Conservation (phyloP, 2,329 filamentous ascomycete genomes). For the Trichoderma harzianum region DNA sequence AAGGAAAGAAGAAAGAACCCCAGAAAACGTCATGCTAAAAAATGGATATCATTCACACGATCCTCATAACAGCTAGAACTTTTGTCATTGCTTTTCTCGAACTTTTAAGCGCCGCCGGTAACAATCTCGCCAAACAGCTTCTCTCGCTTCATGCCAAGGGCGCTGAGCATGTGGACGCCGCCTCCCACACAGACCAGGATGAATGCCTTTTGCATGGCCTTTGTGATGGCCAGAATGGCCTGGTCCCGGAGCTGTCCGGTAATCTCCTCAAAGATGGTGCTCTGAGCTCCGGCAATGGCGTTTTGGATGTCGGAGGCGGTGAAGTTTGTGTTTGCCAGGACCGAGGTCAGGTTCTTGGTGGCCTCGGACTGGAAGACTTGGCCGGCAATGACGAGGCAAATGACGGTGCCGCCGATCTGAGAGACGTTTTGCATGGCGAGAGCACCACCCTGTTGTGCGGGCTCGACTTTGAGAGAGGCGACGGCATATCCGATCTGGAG, state of each 20-base stretch:
- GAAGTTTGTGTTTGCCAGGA: not conserved
- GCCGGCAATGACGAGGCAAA: slow-evolving; percentile 28
- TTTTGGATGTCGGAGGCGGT: slow-evolving; percentile 14
- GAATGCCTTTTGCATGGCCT: slow-evolving; percentile 16
- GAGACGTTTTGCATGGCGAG: slow-evolving; percentile 29
- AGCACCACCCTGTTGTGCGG: not conserved
- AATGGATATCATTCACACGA: not conserved
- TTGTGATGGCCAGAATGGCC: slow-evolving; percentile 16
- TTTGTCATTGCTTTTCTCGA: not conserved
- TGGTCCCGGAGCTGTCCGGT: not conserved
- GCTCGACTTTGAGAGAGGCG: slow-evolving; percentile 18
- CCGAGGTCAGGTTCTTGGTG: not conserved
- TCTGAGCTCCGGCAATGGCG: slow-evolving; percentile 18
- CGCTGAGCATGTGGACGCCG: not conserved
- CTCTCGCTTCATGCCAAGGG: slow-evolving; percentile 18
- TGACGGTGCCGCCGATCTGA: slow-evolving; percentile 20
- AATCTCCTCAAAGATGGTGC: slow-evolving; percentile 16
- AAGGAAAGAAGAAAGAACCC: too few relatives aligned
- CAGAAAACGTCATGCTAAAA: not conserved
- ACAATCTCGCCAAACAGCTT: slow-evolving; percentile 20
- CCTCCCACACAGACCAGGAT: slow-evolving; percentile 14
- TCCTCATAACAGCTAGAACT: not conserved
- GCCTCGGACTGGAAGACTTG: slow-evolving; percentile 33
- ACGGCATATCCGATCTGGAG: slow-evolving; percentile 31
- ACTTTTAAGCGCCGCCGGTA: not conserved